Evolutionary conservation across 805 yeast genomes (phyloP).

Genomic region (Teunomyces kruisii): DNA sequence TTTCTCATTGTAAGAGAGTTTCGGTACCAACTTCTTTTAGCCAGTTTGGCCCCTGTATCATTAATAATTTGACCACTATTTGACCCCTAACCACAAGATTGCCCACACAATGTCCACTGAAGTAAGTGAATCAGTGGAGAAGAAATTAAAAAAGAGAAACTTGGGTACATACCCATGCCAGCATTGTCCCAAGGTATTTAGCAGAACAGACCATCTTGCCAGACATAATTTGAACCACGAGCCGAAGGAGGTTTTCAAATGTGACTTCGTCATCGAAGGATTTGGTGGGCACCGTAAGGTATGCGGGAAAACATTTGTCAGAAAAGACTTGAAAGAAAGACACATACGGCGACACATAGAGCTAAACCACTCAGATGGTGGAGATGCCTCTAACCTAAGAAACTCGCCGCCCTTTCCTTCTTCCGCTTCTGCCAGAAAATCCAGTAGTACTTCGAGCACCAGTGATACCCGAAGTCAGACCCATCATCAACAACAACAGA

Average conservation of each 20-base stretch:
- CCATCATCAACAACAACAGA: not conserved
- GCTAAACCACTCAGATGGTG: not conserved
- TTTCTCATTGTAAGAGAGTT: too few species aligned
- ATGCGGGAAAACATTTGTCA: slow-evolving; percentile 62
- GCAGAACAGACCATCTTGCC: slow-evolving; percentile 62
- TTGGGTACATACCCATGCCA: slow-evolving; percentile 33
- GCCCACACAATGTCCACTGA: not conserved
- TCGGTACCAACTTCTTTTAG: too few species aligned
- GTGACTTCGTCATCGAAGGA: slow-evolving; percentile 51
- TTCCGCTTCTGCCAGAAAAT: not conserved
- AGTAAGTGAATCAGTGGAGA: slow-evolving; percentile 10
- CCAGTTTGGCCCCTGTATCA: too few species aligned
- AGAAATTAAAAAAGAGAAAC: slow-evolving; percentile 22
- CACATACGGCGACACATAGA: slow-evolving; percentile 33
- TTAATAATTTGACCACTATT: too few species aligned
- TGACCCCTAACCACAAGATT: not conserved
- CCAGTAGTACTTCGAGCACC: not conserved
- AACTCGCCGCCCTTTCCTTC: not conserved
- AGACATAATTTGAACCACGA: slow-evolving; percentile 64
- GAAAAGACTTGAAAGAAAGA: slow-evolving; percentile 53
- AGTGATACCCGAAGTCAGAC: not conserved
- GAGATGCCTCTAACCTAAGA: not conserved
- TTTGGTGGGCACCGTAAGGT: slow-evolving; percentile 36
- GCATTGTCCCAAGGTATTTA: slow-evolving; percentile 55
- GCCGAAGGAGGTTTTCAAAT: slow-evolving; percentile 52